Conservation (phyloP, 768 basidiomycete genomes). For the Mycena pura region DNA sequence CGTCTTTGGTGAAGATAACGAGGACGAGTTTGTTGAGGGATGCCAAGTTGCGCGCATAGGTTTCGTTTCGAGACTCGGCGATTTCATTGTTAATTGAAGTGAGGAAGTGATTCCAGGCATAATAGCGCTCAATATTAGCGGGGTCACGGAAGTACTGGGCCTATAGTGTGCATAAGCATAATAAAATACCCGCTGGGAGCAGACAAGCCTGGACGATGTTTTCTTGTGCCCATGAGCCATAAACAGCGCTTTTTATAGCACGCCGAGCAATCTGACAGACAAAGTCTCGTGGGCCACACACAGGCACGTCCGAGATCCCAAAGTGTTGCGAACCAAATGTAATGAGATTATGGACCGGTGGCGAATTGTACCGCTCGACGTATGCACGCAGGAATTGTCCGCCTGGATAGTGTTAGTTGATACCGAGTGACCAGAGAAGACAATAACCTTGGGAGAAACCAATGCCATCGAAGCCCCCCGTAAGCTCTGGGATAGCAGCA, state of each 20-base stretch:
- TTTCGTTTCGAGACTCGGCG: slow-evolving; percentile 56
- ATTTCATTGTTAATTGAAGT: slow-evolving; percentile 82
- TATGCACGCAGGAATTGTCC: slow-evolving; percentile 91
- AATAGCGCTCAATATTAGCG: slow-evolving; percentile 60
- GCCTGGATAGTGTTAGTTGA: slow-evolving; percentile 43
- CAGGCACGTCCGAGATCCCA: slow-evolving; percentile 80
- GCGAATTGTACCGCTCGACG: slow-evolving; percentile 75
- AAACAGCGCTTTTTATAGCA: slow-evolving; percentile 67
- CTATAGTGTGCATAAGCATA: slow-evolving; percentile 41
- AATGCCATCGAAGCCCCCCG: slow-evolving; percentile 81
- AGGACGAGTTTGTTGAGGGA: slow-evolving; percentile 74
- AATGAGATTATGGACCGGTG: slow-evolving; percentile 79
- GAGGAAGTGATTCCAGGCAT: slow-evolving; percentile 69
- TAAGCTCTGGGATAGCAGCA: slow-evolving; percentile 65
- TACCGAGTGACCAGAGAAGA: neutral
- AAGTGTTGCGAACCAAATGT: slow-evolving; percentile 91
- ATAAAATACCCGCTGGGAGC: neutral
- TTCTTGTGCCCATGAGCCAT: slow-evolving; percentile 76
- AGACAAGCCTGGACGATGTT: slow-evolving; percentile 72
- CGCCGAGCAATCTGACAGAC: slow-evolving; percentile 72
- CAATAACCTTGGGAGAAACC: slow-evolving; percentile 82
- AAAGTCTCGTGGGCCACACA: slow-evolving; percentile 68
- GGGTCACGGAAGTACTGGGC: slow-evolving; percentile 91
- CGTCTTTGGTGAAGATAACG: slow-evolving; percentile 74
- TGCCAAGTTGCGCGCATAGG: slow-evolving; percentile 66